Conservation (phyloP, 495 filamentous ascomycete species). For the Aspergillus biplanus region DNA sequence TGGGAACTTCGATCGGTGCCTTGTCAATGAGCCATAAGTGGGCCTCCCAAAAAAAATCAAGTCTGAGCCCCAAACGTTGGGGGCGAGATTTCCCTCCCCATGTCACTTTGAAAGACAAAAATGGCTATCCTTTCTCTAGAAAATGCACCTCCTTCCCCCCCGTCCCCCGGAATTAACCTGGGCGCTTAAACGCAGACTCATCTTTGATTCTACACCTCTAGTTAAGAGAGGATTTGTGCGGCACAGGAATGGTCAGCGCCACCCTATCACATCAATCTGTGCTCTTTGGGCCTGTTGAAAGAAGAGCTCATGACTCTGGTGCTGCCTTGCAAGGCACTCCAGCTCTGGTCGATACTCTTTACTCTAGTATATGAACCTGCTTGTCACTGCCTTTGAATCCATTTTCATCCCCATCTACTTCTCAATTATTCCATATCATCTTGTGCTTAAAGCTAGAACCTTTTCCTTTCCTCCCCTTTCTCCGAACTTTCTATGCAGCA, state of each 20-base stretch:
- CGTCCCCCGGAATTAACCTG: constrained; percentile 13
- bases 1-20: constrained; percentile 29
- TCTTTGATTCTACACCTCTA: constrained; percentile 38
- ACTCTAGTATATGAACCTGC: constrained; percentile 29
- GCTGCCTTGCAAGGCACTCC: constrained; percentile 47
- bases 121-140: constrained; percentile 19
- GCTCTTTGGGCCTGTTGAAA: constrained; percentile 47
- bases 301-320: constrained; percentile 31
- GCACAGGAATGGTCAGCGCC: constrained; percentile 42
- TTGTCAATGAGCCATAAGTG: constrained; percentile 27
- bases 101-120: constrained; percentile 25
- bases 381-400: constrained; percentile 15
- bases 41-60: constrained; percentile 28
- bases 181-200: constrained; percentile 51
- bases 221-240: constrained; percentile 36
- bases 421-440: background rate
- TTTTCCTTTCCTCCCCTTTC: background rate
- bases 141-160: constrained; percentile 20
- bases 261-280: constrained; percentile 32
- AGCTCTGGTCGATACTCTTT: constrained; percentile 34
- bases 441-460: background rate
- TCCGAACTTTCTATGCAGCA: no score
- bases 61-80: constrained; percentile 35
- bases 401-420: constrained; percentile 1
- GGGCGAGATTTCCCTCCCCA: constrained; percentile 29